These are phyloP conservation scores for Orbilia oligospora DNA, from an alignment of 2,329 filamentous ascomycete species.

Conservation along the genomic window DNA sequence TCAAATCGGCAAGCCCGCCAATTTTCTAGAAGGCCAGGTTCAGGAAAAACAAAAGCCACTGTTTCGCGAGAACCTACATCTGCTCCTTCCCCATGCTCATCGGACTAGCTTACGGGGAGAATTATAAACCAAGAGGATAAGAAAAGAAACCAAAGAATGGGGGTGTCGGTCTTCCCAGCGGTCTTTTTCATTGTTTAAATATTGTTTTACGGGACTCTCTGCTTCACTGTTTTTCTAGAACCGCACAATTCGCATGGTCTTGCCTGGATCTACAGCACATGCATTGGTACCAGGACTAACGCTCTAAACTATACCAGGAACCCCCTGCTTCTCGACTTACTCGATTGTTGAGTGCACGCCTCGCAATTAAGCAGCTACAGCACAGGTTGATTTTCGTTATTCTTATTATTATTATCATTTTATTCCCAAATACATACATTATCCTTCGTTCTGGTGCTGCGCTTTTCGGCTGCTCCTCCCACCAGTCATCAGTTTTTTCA, in stretches of 20 bases:
- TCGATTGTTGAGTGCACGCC: slow-evolving; percentile 53
- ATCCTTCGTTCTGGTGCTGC: slow-evolving; percentile 13
- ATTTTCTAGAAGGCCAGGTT: slow-evolving; percentile 52
- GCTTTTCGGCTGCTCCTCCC: slow-evolving; percentile 52
- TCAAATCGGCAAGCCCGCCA: slow-evolving; percentile 60
- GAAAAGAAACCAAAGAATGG: slow-evolving; percentile 41
- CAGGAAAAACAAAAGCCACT: slow-evolving; percentile 55
- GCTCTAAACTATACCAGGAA: slow-evolving; percentile 54
- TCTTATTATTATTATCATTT: slow-evolving; percentile 52
- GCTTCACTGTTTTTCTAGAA: slow-evolving; percentile 52
- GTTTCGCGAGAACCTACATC: slow-evolving; percentile 57
- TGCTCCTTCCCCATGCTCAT: slow-evolving; percentile 59
- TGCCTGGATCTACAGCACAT: slow-evolving; percentile 56
- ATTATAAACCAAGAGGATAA: slow-evolving; percentile 48
- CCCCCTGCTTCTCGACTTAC: slow-evolving; percentile 49
- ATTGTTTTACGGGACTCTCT: slow-evolving; percentile 52
- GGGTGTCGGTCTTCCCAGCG: slow-evolving; percentile 46
- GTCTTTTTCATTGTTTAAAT: slow-evolving; percentile 55
- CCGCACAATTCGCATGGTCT: slow-evolving; percentile 46
- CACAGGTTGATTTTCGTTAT: slow-evolving; percentile 38
- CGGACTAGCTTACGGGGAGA: slow-evolving; percentile 47
- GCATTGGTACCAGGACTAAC: slow-evolving; percentile 57
- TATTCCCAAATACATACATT: slow-evolving; percentile 20
- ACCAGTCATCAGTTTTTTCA: slow-evolving; percentile 28
- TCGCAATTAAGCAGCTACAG: slow-evolving; percentile 45